phyloP scores from a whole-genome alignment of 2,329 filamentous ascomycete genomes.

The Colletotrichum cordylinicola region DNA sequence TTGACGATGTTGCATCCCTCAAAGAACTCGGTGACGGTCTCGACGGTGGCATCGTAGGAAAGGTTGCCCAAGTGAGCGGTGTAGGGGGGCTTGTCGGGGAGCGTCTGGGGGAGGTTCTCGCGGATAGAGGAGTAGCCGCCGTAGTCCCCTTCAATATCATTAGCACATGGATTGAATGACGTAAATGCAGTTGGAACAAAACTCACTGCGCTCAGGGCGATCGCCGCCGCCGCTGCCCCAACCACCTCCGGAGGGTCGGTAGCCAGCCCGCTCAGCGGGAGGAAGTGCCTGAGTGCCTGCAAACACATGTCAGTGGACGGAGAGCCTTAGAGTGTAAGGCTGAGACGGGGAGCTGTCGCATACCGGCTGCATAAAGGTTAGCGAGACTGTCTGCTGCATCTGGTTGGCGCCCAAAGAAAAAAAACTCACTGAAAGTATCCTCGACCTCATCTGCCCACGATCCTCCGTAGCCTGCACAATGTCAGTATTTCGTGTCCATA shows the following conservation, averaged over 20 bases:
- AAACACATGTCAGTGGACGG: background rate
- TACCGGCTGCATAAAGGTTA: slow-evolving; percentile 42
- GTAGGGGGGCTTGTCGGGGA: slow-evolving; percentile 91
- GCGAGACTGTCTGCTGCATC: slow-evolving; percentile 14
- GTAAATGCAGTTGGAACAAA: background rate
- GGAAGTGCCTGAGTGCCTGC: slow-evolving; percentile 64
- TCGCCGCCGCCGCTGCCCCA: slow-evolving; percentile 40
- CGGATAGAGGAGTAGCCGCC: slow-evolving; percentile 44
- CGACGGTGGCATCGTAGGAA: slow-evolving; percentile 89
- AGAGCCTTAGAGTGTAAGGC: background rate
- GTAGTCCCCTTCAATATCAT: slow-evolving; percentile 14
- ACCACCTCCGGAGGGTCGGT: slow-evolving; percentile 32
- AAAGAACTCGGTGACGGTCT: slow-evolving; percentile 87
- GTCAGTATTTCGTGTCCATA: slow-evolving; percentile 27
- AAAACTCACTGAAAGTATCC: slow-evolving; percentile 76
- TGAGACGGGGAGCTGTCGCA: slow-evolving; percentile 23
- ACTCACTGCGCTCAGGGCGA: slow-evolving; percentile 46
- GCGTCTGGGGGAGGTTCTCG: slow-evolving; percentile 55
- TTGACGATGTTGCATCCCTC: slow-evolving; percentile 83
- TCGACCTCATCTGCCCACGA: slow-evolving; percentile 99
- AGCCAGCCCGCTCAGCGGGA: slow-evolving; percentile 48
- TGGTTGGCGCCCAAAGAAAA: background rate
- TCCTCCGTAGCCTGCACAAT: slow-evolving; percentile 60
- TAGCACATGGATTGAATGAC: background rate
- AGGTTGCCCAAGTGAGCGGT: slow-evolving; percentile 97